A percentile compares a stretch with the other conserved stretches of the same genome.
Evolutionary conservation across 169 alveolate species (phyloP).

Genomic region (Cryptosporidium parvum): DNA sequence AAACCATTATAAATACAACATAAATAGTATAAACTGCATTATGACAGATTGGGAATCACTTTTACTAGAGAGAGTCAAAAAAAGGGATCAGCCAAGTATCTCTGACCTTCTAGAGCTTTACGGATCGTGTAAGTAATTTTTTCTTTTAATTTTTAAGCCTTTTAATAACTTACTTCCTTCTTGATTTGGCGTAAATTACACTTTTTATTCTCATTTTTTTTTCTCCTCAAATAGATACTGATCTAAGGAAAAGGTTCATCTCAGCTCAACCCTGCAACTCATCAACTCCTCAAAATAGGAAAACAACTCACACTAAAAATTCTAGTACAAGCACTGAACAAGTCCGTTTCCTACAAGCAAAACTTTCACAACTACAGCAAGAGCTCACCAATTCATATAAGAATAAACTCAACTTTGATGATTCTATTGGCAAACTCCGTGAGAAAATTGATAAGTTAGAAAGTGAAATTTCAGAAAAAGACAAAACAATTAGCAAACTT

Average conservation of each 20-base stretch:
- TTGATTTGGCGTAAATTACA: too few species aligned
- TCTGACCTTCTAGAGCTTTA: constrained; percentile 60
- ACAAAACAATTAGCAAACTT: constrained; percentile 31
- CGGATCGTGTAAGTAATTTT: constrained; percentile 55
- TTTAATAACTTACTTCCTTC: not conserved
- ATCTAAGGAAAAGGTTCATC: not conserved
- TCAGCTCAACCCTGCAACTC: not conserved
- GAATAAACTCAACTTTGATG: constrained; percentile 31
- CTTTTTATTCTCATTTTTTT: not conserved
- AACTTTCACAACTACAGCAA: constrained; percentile 30
- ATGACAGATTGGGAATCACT: constrained; percentile 42
- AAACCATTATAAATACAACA: not conserved
- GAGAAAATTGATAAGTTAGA: constrained; percentile 27
- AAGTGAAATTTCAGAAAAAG: constrained; percentile 25
- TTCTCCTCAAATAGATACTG: constrained; percentile 4
- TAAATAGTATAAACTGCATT: not conserved
- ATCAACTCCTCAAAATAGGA: not conserved
- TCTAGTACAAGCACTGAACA: not conserved
- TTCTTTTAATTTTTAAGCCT: not conserved
- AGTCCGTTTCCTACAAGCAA: not conserved
- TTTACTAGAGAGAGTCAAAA: constrained; percentile 2
- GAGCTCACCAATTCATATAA: constrained; percentile 54
- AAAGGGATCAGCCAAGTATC: constrained; percentile 35
- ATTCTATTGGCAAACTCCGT: constrained; percentile 22
- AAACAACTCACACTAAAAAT: not conserved